A percentile compares a stretch with the other conserved stretches of the same genome.
Conservation (phyloP, 169 alveolate genomes). For the Eimeria mitis region DNA sequence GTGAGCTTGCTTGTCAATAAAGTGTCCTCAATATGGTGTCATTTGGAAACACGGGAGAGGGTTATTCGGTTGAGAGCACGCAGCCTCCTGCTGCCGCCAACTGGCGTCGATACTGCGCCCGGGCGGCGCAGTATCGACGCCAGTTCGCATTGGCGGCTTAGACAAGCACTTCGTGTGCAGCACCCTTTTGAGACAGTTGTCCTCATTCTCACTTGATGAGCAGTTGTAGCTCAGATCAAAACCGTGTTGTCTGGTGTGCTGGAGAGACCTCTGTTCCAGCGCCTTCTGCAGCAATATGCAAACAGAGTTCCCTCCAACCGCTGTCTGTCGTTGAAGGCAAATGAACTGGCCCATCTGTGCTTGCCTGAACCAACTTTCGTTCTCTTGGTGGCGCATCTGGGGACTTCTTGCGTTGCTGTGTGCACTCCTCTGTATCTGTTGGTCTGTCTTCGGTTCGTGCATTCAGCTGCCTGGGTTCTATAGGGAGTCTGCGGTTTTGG, state of each 20-base stretch:
- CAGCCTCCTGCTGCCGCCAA: not conserved
- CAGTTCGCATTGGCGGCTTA: not conserved
- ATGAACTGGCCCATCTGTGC: not conserved
- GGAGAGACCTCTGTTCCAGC: not conserved
- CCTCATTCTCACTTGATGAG: not conserved
- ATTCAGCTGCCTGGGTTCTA: not conserved
- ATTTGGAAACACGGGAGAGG: not conserved
- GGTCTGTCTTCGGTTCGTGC: not conserved
- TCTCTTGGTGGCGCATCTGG: not conserved
- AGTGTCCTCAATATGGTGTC: not conserved
- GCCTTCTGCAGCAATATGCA: not conserved
- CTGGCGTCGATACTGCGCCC: constrained; percentile 3
- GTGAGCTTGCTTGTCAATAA: not conserved
- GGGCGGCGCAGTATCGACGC: not conserved
- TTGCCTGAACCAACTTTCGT: not conserved
- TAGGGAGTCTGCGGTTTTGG: constrained; percentile 10
- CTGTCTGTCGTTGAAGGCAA: not conserved
- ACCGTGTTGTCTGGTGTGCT: not conserved
- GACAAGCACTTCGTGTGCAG: not conserved
- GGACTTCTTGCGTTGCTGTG: not conserved
- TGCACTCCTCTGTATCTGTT: not conserved
- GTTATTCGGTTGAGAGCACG: not conserved
- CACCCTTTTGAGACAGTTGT: not conserved
- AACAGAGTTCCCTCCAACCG: not conserved
- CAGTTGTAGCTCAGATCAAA: not conserved